Evolutionary conservation across 2,329 filamentous ascomycete genomes (phyloP).

Genomic region (Purpureocillium takamizusanense): DNA sequence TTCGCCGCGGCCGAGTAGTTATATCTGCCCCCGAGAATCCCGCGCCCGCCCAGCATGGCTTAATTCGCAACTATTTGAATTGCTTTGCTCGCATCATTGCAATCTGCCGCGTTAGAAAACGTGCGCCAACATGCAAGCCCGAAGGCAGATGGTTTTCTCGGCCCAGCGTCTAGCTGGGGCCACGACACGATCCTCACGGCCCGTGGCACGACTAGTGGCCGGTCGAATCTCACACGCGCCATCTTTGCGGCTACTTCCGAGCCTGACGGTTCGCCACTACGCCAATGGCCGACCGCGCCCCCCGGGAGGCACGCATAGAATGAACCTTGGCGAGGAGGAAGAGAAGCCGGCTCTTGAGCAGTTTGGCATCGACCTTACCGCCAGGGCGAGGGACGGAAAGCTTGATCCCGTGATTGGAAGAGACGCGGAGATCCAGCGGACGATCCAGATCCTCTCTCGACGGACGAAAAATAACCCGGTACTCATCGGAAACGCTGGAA

Average conservation of each 20-base stretch:
- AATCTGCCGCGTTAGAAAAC: too few species aligned
- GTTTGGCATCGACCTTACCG: constrained; percentile 85
- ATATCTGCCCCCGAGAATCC: neutral
- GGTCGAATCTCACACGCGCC: constrained; percentile 12
- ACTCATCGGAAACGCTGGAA: constrained; percentile 83
- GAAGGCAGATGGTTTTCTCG: constrained; percentile 27
- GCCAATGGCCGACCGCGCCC: constrained; percentile 72
- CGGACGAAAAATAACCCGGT: constrained; percentile 95
- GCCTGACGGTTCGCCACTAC: constrained; percentile 40
- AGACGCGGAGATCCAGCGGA: constrained; percentile 84
- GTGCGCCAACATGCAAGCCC: constrained; percentile 30
- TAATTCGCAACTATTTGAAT: neutral
- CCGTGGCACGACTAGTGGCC: constrained; percentile 16
- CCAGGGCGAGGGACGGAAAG: constrained; percentile 75
- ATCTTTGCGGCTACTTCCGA: constrained; percentile 25
- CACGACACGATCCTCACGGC: constrained; percentile 17
- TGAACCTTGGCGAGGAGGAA: constrained; percentile 70
- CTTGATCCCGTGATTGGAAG: constrained; percentile 93
- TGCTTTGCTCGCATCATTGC: neutral
- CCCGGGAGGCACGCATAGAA: constrained; percentile 85
- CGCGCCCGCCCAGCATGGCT: neutral
- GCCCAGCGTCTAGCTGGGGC: constrained; percentile 27
- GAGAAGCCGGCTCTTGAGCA: constrained; percentile 86
- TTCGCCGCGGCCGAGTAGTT: too few species aligned
- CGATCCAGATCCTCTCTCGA: constrained; percentile 86